Evolutionary conservation across 768 basidiomycete genomes (phyloP), one percentile per base, ranked within the genome.

Genomic region (Mycena albidolilacea): DNA sequence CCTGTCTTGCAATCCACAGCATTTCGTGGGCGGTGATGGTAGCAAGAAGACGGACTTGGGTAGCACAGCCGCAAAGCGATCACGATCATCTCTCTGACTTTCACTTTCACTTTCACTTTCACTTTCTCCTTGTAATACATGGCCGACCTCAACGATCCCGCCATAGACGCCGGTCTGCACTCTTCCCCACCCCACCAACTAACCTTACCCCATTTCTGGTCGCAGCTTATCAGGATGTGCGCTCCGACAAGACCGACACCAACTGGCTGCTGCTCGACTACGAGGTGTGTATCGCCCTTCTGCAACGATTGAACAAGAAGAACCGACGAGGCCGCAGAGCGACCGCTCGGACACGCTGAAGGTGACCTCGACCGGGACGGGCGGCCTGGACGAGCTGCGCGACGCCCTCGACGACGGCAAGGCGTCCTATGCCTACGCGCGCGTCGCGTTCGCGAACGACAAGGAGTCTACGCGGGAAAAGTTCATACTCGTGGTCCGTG

Each of bases 231-330:
- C 86, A 90, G 81, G 94, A 96, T 76, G 93, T 98, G 67, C 92
- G 97, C 76, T 87, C 86, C 73, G 92, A 95, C 87, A 96, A 96
- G 79, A 87, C 91, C 48, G 93, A 95, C 39, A 94, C 91, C 41
- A 98, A 94, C 81, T 98, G 96, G 96, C 80, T 97, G 57, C 86
- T 98, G 69, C 84, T 98, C 70, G 95, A 97, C 81, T 99, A 98
- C 81, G 92, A 93, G 86, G 92, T 79, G 54, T 8, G 67, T 12
- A 11, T 35, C 19, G 30, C 30, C 30, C 2, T 30, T 30, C 30
- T 30, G 30, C 30, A 30, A 30, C 2, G 30, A 30, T 30, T 3
- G 30, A 30, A 3, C 30, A 30, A 30, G 30, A 30, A 30, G 30
- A 30, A 30, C 3, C 7, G 39, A 63, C 30, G n/a, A 9, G 35